Conservation (phyloP, 139 green algal species). For the Coelastrella sp. region DNA sequence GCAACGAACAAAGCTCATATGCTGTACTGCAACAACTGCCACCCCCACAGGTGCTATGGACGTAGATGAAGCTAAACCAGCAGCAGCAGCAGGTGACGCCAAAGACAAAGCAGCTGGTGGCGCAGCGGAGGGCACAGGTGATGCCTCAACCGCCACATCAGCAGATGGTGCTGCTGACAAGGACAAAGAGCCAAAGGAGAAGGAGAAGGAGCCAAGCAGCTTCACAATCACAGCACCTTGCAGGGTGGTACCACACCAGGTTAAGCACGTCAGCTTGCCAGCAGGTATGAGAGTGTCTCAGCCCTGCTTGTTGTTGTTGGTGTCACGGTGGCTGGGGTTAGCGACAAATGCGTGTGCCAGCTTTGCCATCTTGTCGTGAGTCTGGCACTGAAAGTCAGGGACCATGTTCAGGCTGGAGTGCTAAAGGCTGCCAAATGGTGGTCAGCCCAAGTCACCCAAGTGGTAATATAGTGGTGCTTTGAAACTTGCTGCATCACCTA, state of each 20-base stretch:
- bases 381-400: no score
- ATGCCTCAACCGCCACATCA: not conserved
- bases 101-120: not conserved
- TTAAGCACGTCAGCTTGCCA: conserved; percentile 71
- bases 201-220: conserved; percentile 76
- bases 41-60: conserved; percentile 18
- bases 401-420: no score
- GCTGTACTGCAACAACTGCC: not conserved
- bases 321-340: no score
- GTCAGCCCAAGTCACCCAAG: no score
- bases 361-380: no score
- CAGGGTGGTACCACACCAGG: conserved; percentile 89
- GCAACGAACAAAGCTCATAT: not conserved
- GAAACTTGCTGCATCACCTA: no score
- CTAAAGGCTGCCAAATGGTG: no score
- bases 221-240: conserved; percentile 87
- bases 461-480: no score
- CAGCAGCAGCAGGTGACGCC: conserved; percentile 23
- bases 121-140: conserved; percentile 4
- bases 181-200: conserved; percentile 55
- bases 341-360: no score
- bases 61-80: conserved; percentile 39
- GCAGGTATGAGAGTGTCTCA: conserved; percentile 6
- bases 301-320: not conserved
- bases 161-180: conserved; percentile 43